Conservation (phyloP, 768 basidiomycete species). For the Suillus bovinus region DNA sequence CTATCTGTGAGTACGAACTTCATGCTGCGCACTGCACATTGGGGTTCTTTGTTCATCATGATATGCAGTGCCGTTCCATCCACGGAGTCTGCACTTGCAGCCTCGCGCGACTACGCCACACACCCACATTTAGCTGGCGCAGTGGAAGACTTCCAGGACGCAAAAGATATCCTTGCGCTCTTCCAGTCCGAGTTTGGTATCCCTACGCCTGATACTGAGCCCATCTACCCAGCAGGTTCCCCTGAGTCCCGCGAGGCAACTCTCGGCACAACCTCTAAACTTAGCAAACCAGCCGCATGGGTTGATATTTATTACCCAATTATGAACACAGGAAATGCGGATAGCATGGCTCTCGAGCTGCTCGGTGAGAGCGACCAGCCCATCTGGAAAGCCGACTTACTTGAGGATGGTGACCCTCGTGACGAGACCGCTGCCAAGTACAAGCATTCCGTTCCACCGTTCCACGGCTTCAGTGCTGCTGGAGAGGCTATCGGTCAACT, state of each 20-base stretch:
- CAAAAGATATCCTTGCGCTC: conserved; percentile 63
- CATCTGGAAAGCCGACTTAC: conserved; percentile 71
- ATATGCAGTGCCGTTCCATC: conserved; percentile 53
- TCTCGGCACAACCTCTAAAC: conserved; percentile 47
- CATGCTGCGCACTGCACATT: background rate
- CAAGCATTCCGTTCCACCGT: conserved; percentile 69
- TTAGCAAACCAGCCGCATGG: conserved; percentile 65
- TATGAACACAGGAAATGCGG: conserved; percentile 65
- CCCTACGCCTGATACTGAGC: conserved; percentile 36
- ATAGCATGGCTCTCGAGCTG: conserved; percentile 68
- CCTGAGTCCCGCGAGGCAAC: conserved; percentile 67
- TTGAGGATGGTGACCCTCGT: conserved; percentile 65
- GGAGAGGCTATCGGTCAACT: conserved; percentile 73
- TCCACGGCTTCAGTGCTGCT: conserved; percentile 80
- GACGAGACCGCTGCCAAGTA: conserved; percentile 75
- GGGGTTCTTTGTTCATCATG: background rate
- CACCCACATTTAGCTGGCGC: conserved; percentile 78
- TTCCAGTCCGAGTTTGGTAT: conserved; percentile 70
- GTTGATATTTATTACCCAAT: conserved; percentile 88
- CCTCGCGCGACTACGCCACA: conserved; percentile 59
- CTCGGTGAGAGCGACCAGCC: conserved; percentile 53
- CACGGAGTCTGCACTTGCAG: conserved; percentile 53
- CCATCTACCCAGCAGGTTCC: conserved; percentile 74
- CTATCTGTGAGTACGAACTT: conserved; percentile 35
- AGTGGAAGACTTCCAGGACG: conserved; percentile 58